Percentiles rank a stretch among this genome's conserved stretches.
Conservation (phyloP, 805 yeast species). For the Wickerhamomyces bisporus region DNA sequence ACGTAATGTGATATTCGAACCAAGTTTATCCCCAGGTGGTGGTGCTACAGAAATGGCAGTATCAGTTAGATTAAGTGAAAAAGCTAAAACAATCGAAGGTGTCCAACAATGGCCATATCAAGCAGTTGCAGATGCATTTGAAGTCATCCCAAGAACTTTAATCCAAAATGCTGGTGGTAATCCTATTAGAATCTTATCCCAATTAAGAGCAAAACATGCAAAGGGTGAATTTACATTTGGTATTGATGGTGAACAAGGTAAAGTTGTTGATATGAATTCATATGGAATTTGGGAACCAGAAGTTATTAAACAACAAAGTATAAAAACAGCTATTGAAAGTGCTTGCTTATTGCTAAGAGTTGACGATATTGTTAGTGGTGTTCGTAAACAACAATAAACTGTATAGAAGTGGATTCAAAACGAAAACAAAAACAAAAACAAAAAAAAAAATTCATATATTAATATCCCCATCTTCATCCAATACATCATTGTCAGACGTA, state of each 20-base stretch:
- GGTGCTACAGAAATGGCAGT: conserved; percentile 99
- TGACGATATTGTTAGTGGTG: conserved; percentile 97
- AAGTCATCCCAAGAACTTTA: conserved; percentile 95
- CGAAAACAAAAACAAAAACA: not conserved
- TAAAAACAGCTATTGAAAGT: conserved; percentile 97
- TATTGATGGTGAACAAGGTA: conserved; percentile 91
- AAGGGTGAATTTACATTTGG: conserved; percentile 83
- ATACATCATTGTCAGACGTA: not conserved
- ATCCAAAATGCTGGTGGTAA: conserved; percentile 98
- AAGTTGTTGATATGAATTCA: conserved; percentile 89
- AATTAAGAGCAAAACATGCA: conserved; percentile 94
- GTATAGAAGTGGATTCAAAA: not conserved
- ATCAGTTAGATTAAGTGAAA: conserved; percentile 79
- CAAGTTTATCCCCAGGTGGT: conserved; percentile 95
- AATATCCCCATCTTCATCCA: conserved; percentile 8
- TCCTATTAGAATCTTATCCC: conserved; percentile 84
- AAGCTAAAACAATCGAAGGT: conserved; percentile 89
- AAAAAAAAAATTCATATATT: conserved; percentile 5
- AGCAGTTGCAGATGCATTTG: conserved; percentile 98
- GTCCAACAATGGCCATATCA: conserved; percentile 98
- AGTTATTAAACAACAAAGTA: conserved; percentile 92
- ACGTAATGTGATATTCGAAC: conserved; percentile 90
- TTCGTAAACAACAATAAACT: conserved; percentile 46
- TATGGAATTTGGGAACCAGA: conserved; percentile 99
- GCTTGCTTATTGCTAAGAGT: conserved; percentile 93